Conservation (phyloP, 805 yeast genomes). For the Pichia ethanolica region DNA sequence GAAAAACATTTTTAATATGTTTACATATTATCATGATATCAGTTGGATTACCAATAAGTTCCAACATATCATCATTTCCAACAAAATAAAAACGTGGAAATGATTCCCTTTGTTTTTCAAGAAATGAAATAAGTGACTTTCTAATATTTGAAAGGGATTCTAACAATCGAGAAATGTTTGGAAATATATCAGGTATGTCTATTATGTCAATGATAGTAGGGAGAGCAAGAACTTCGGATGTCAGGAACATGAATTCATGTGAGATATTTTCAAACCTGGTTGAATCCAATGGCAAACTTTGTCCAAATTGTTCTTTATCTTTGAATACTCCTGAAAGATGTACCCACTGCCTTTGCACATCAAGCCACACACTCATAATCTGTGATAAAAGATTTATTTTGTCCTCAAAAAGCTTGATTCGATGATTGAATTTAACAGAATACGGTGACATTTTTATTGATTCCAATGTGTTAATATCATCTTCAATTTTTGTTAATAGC, state of each 20-base stretch:
- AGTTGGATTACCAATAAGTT: constrained; percentile 61
- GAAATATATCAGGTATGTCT: constrained; percentile 40
- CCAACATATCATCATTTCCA: constrained; percentile 85
- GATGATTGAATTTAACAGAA: constrained; percentile 52
- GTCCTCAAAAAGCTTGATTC: constrained; percentile 46
- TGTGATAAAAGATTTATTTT: constrained; percentile 43
- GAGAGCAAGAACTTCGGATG: constrained; percentile 42
- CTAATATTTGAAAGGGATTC: constrained; percentile 54
- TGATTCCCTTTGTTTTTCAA: constrained; percentile 68
- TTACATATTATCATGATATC: constrained; percentile 41
- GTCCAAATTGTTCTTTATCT: constrained; percentile 46
- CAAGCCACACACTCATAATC: constrained; percentile 66
- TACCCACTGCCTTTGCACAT: constrained; percentile 83
- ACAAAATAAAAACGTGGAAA: constrained; percentile 82
- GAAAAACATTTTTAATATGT: constrained; percentile 65
- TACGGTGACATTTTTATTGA: constrained; percentile 69
- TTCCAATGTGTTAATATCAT: constrained; percentile 52
- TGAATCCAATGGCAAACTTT: constrained; percentile 63
- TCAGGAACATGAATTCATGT: constrained; percentile 47
- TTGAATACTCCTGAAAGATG: constrained; percentile 76
- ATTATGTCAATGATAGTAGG: constrained; percentile 50
- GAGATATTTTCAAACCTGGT: constrained; percentile 57
- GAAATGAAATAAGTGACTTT: constrained; percentile 63
- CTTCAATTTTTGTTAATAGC: constrained; percentile 49
- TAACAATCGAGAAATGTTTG: constrained; percentile 39